phyloP scores from a whole-genome alignment of 768 basidiomycete genomes.

The Pulveroboletus frians region DNA sequence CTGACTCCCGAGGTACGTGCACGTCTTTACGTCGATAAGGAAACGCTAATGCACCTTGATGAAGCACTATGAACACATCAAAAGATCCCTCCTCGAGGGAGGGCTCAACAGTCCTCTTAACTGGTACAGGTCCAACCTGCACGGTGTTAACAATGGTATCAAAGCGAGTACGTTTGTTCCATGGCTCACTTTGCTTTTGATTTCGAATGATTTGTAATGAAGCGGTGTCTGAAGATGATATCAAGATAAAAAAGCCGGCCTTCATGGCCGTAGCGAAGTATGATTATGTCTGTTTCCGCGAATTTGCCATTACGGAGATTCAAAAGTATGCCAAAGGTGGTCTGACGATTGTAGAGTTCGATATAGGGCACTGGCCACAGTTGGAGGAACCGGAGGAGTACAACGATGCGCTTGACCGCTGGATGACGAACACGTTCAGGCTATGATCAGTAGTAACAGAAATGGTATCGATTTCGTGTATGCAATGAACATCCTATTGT shows the following conservation, averaged over 20 bases:
- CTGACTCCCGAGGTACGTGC: constrained; percentile 30
- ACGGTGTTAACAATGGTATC: constrained; percentile 27
- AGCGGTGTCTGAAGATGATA: constrained; percentile 23
- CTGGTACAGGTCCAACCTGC: constrained; percentile 34
- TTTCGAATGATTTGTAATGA: background rate
- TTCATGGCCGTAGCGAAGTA: constrained; percentile 34
- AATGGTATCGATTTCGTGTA: constrained; percentile 1
- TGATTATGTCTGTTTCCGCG: constrained; percentile 32
- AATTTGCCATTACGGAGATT: constrained; percentile 20
- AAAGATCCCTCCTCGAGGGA: constrained; percentile 24
- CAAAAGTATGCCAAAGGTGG: constrained; percentile 26
- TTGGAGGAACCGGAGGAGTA: constrained; percentile 32
- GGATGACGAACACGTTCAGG: constrained; percentile 23
- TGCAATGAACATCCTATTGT: background rate
- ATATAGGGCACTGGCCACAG: constrained; percentile 36
- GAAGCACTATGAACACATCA: constrained; percentile 28
- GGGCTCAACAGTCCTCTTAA: constrained; percentile 33
- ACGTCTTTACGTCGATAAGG: background rate
- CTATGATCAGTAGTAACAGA: constrained; percentile 1
- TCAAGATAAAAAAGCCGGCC: constrained; percentile 32
- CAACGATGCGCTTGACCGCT: constrained; percentile 33
- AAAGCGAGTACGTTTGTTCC: constrained; percentile 22
- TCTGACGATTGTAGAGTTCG: constrained; percentile 30
- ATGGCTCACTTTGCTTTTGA: background rate
- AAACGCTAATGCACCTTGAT: background rate